Base-by-base conservation (phyloP, 176 grass and related monocot species). In the Guadua angustifolia region DNA sequence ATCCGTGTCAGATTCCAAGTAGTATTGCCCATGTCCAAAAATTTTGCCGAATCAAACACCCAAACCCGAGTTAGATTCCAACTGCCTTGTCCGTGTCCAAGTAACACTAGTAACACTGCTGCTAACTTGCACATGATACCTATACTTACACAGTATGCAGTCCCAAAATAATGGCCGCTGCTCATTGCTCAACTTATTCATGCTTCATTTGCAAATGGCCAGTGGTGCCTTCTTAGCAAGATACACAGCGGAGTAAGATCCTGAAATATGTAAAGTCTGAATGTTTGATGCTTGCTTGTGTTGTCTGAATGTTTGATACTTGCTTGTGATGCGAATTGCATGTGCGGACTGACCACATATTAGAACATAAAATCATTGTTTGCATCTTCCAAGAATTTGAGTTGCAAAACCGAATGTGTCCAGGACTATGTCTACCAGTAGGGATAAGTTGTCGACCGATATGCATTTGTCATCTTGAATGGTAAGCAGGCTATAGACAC, bases 111-210 rank as follows among this genome's bases (percentile, higher is more conserved):
- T n/a, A n/a, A n/a, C n/a, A n/a, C n/a, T n/a, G n/a, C n/a, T n/a
- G n/a, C n/a, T n/a, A n/a, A n/a, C n/a, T n/a, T 87, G 83, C 66
- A 86, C 83, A 90, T 13, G 79, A 22, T 78, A 49, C 78, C 57
- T 72, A 83, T 78, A 29, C 83, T 78, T 76, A 77, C 73, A 78
- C 25, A 77, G 60, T 88, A 66, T 66, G 63, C 86, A 88, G 42
- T 81, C 14, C 52, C 59, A 55, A 29, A 76, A 45, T 62, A 12
- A 36, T 29, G 25, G 63, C 55, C 50, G 39, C 3, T 53, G 44
- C 42, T 3, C 63, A 21, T 52, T 11, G 44, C 36, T 71, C 45
- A 65, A 63, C 88, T 66, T 72, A 89, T 63, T 46, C 42, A 69
- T 71, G 24, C 25, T 63, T 68, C 45, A 35, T 45, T 17, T 63